Percentiles rank a stretch among this genome's conserved stretches.
Evolutionary conservation across 306 rosid genomes (phyloP).

Genomic region (Sicyos baderoa): DNA sequence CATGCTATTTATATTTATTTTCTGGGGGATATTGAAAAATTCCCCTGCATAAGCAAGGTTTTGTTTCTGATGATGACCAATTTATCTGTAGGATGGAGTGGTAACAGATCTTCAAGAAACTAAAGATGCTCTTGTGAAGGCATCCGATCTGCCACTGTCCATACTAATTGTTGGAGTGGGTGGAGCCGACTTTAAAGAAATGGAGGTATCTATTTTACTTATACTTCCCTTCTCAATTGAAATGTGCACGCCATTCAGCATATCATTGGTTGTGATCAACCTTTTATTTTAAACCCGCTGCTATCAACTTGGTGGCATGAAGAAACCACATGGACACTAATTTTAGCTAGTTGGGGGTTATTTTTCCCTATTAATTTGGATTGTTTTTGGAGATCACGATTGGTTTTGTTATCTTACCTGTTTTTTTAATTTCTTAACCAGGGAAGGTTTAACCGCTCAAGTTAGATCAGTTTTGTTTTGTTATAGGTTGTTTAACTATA

Average conservation of each 20-base stretch:
- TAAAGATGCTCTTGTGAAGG: slow-evolving; percentile 89
- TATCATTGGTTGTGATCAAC: neutral
- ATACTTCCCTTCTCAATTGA: slow-evolving; percentile 2
- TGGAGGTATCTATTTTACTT: slow-evolving; percentile 64
- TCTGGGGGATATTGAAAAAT: neutral
- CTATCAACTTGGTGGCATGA: neutral
- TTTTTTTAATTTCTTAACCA: neutral
- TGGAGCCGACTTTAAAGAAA: slow-evolving; percentile 99
- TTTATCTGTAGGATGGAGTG: slow-evolving; percentile 77
- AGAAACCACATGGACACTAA: neutral
- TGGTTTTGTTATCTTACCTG: slow-evolving; percentile 1
- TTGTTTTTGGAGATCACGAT: neutral
- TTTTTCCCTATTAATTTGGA: neutral
- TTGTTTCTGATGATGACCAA: slow-evolving; percentile 27
- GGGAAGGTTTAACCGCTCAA: neutral
- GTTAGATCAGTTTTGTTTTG: neutral
- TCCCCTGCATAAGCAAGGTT: slow-evolving; percentile 4
- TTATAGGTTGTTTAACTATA: neutral
- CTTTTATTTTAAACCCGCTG: no score
- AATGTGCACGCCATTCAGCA: neutral
- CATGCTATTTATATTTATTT: neutral
- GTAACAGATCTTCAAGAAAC: slow-evolving; percentile 99
- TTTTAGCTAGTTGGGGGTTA: neutral
- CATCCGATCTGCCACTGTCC: slow-evolving; percentile 90
- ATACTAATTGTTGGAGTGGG: slow-evolving; percentile 97